Evolutionary conservation across 1,139 yeast species (phyloP), one percentile per base, ranked within the genome.

Genomic region (Suhomyces kunorum): DNA sequence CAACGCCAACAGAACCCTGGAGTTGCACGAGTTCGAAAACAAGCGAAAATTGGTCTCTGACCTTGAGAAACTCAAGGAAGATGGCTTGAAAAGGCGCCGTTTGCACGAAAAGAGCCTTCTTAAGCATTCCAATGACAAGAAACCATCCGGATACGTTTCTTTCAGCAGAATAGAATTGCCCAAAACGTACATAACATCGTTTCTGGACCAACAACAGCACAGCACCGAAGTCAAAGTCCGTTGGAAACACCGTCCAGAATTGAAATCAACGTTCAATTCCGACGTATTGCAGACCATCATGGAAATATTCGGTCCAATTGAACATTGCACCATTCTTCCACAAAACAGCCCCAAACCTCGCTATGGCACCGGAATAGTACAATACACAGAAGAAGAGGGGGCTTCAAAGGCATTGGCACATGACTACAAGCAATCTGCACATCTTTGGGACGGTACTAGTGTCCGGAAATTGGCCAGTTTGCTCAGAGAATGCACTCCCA

Each of bases 401-500:
- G 64, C 73, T 4, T 49, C 55, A 2, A 44, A 50, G 28, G 81
- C 81, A 4, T 41, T 62, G 6, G 39, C 45, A 1, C 74, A 77
- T 46, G 68, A 77, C 47, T 78, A 70, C 51, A 56, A 59, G 3
- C 49, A 53, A 25, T 64, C 75, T 9, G 74, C 74, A 5, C 54
- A 58, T 14, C 46, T 68, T 30, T 77, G 82, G 82, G 78, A 77
- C 50, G 67, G 69, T 0, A 58, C 72, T 0, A 64, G 63, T 2
- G 68, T 74, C 11, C 48, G 79, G 18, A 74, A 70, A 48, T 46
- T 74, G 34, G 78, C 81, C 5, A 75, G 80, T 48, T 61, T 73
- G 42, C 52, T 73, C 14, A 53, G 78, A 53, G 61, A 54, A n/a
- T 69, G 74, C 42, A 47, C 47, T 7, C 15, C 32, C 9, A 18